These are phyloP conservation scores for Phytophthora tentaculata DNA, from an alignment of 352 stramenopile species.

Conservation along the genomic window DNA sequence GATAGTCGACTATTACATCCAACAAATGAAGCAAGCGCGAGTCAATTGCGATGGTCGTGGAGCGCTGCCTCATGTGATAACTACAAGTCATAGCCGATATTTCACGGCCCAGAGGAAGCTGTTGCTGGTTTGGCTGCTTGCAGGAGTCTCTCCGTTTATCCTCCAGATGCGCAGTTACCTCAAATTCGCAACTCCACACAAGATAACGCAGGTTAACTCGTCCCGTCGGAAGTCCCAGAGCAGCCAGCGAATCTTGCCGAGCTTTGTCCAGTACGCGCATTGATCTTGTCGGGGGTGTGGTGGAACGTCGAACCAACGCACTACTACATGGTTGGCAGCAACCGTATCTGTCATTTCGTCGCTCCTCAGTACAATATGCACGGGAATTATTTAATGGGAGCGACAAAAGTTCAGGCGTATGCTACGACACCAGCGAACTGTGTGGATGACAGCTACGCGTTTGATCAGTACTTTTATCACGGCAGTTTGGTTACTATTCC, in stretches of 20 bases:
- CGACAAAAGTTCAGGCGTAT: slow-evolving; percentile 2
- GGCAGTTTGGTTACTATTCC: slow-evolving; percentile 7
- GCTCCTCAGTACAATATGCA: slow-evolving; percentile 13
- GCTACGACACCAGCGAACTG: neutral
- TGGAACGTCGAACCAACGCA: slow-evolving; percentile 15
- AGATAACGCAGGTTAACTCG: slow-evolving; percentile 6
- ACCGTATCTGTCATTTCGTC: slow-evolving; percentile 13
- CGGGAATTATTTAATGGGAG: slow-evolving; percentile 8
- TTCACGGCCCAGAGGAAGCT: slow-evolving; percentile 3
- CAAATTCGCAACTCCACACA: slow-evolving; percentile 12
- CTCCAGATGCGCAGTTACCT: slow-evolving; percentile 12
- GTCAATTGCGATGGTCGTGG: slow-evolving; percentile 6
- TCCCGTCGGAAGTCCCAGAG: neutral
- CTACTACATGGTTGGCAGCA: neutral
- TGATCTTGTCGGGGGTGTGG: slow-evolving; percentile 8
- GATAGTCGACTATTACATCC: neutral
- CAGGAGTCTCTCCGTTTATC: slow-evolving; percentile 3
- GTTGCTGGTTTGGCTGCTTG: slow-evolving; percentile 2
- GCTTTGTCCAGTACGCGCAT: slow-evolving; percentile 7
- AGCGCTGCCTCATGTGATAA: slow-evolving; percentile 10
- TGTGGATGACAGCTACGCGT: slow-evolving; percentile 5
- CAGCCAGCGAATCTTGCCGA: neutral
- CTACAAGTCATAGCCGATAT: neutral
- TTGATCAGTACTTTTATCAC: slow-evolving; percentile 15
- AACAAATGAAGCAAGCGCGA: slow-evolving; percentile 9